phyloP scores from a whole-genome alignment of 1,284 basidiomycete genomes.

The Marasmius sp. region DNA sequence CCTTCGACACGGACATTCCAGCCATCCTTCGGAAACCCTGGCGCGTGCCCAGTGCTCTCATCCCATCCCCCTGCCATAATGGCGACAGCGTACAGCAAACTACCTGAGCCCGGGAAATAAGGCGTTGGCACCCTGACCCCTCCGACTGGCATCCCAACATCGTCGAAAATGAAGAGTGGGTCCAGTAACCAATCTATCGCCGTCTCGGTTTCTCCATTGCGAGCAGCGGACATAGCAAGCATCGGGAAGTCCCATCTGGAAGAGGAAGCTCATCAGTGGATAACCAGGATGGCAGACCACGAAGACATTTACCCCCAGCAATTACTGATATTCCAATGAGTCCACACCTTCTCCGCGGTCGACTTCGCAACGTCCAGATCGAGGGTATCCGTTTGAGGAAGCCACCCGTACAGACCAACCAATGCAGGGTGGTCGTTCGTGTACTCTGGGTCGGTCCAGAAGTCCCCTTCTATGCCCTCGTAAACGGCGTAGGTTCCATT shows the following conservation, averaged over 20 bases:
- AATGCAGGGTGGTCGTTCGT: constrained; percentile 61
- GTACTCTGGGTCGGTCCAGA: constrained; percentile 50
- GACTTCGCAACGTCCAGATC: constrained; percentile 43
- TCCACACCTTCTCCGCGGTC: constrained; percentile 56
- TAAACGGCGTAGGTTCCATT: constrained; percentile 55
- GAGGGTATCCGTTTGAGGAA: constrained; percentile 49
- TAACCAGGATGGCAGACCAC: neutral
- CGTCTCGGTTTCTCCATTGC: constrained; percentile 46
- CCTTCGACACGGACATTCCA: constrained; percentile 36
- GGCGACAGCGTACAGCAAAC: constrained; percentile 50
- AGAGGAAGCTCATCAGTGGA: neutral
- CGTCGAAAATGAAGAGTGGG: constrained; percentile 56
- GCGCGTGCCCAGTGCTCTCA: constrained; percentile 29
- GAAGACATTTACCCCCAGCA: constrained; percentile 49
- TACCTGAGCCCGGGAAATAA: constrained; percentile 59
- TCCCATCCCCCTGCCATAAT: constrained; percentile 51
- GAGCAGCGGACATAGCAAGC: constrained; percentile 62
- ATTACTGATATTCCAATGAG: constrained; percentile 54
- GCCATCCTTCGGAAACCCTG: constrained; percentile 38
- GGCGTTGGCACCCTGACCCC: constrained; percentile 58
- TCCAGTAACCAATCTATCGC: constrained; percentile 58
- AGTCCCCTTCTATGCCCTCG: constrained; percentile 51
- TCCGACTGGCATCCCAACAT: constrained; percentile 60
- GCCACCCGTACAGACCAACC: constrained; percentile 58
- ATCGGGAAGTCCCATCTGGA: constrained; percentile 62